phyloP scores from a whole-genome alignment of 306 rosid genomes.

The Prinsepia uniflora region DNA sequence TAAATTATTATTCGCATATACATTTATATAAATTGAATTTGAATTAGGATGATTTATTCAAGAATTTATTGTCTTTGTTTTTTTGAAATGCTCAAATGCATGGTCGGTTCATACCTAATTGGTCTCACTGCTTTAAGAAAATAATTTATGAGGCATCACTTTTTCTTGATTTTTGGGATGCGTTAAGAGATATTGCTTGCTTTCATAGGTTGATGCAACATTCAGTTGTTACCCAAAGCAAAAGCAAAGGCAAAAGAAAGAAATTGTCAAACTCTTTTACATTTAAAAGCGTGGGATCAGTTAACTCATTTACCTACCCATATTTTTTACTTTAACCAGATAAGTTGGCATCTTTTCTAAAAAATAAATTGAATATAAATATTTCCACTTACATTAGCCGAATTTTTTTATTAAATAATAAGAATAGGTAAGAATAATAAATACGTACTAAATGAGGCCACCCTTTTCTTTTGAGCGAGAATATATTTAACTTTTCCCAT shows the following conservation, averaged over 20 bases:
- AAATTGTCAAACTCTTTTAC: neutral
- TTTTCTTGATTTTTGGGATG: neutral
- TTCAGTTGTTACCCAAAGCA: neutral
- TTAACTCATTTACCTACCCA: neutral
- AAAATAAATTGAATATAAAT: too few relatives aligned
- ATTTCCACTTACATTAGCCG: too few relatives aligned
- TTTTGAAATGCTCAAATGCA: neutral
- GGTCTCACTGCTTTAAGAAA: neutral
- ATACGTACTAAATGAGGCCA: neutral
- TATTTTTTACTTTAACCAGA: neutral
- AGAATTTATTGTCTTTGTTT: neutral
- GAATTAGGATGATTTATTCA: too few relatives aligned
- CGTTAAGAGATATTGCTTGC: neutral
- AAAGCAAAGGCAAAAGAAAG: neutral
- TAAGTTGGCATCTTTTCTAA: too few relatives aligned
- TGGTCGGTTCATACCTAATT: neutral
- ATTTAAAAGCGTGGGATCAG: neutral
- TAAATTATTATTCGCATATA: too few relatives aligned
- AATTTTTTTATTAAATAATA: too few relatives aligned
- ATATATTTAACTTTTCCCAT: neutral
- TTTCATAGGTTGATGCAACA: neutral
- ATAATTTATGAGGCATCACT: neutral
- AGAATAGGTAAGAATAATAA: too few relatives aligned
- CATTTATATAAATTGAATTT: too few relatives aligned
- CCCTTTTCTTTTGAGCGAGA: neutral